phyloP scores from a whole-genome alignment of 768 basidiomycete genomes.

The Amanita subjunquillea region DNA sequence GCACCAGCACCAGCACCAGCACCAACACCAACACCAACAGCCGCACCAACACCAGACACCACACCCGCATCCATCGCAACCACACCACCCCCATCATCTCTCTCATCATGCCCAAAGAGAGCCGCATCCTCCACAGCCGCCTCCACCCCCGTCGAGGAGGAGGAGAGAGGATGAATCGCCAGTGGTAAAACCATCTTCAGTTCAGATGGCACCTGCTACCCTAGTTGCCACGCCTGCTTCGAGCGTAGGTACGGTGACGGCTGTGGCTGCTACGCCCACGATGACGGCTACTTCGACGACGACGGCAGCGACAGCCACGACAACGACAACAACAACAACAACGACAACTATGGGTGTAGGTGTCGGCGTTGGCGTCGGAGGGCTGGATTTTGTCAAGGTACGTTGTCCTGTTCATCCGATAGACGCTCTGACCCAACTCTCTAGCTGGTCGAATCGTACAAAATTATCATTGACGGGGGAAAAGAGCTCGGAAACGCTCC shows the following conservation, averaged over 20 bases:
- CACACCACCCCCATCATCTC: slow-evolving; percentile 9
- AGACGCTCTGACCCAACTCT: slow-evolving; percentile 4
- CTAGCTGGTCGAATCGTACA: slow-evolving; percentile 14
- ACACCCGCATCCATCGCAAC: slow-evolving; percentile 7
- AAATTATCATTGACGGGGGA: slow-evolving; percentile 19
- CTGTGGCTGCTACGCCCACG: neutral
- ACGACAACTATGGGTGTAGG: slow-evolving; percentile 3
- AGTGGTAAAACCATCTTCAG: neutral
- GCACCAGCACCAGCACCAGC: slow-evolving; percentile 15
- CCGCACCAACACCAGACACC: slow-evolving; percentile 4
- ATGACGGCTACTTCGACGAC: neutral
- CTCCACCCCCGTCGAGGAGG: neutral
- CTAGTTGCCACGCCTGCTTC: neutral
- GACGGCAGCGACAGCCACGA: neutral
- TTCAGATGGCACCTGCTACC: neutral
- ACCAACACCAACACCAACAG: slow-evolving; percentile 9
- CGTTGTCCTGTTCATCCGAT: slow-evolving; percentile 2
- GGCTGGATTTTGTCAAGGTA: slow-evolving; percentile 21
- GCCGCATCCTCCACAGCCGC: slow-evolving; percentile 8
- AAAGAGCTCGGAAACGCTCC: slow-evolving; percentile 8
- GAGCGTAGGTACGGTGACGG: neutral
- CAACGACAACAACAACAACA: slow-evolving; percentile 5
- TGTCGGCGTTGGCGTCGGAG: slow-evolving; percentile 4
- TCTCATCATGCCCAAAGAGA: slow-evolving; percentile 16
- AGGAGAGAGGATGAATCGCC: slow-evolving; percentile 1